Evolutionary conservation across 176 grass and related monocot species (phyloP), one percentile per base, ranked within the genome.

Genomic region (Secale cereale): DNA sequence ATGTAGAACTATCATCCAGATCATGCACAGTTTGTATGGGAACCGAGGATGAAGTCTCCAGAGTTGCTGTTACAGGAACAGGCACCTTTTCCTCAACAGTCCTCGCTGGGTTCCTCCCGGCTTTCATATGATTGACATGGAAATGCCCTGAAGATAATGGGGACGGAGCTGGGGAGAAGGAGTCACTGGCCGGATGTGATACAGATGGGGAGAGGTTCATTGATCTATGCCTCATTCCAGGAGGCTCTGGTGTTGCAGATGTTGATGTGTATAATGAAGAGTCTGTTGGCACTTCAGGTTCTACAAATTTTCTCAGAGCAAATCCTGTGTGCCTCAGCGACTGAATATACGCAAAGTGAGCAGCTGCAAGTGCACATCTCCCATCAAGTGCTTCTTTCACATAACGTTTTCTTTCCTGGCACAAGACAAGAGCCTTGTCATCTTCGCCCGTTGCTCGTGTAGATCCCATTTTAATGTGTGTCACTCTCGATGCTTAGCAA

Each of bases 61-160:
- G 79, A 85, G 90, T 94, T 81, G 91, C 97, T 13, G 82, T 94
- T 81, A 92, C 87, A 46, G 84, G 82, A 73, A 85, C 78, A 71
- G 92, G 82, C 27, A 86, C 76, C 82, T 99, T 96, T 79, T 99
- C 90, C 71, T 94, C 74, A 67, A 99, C 77, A 78, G 91, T 94
- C 77, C 20, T 91, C 32, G 76, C 91, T 76, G 60, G 75, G 36
- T 84, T 89, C 68, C 92, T 86, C 28, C 16, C 60, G 23, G 90
- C 90, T 87, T 92, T 99, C 94, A 99, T 99, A 92, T 92, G 97
- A 83, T 99, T 92, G 67, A 92, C 45, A 92, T 91, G 90, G 86
- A 96, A 87, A 59, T 48, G 89, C 17, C 61, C 71, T 16, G 90
- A 84, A 77, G 97, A 90, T 62, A 91, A 79, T 10, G 97, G 93